These are phyloP conservation scores for Alnus rubra DNA, from an alignment of 306 rosid genomes.

Conservation along the genomic window DNA sequence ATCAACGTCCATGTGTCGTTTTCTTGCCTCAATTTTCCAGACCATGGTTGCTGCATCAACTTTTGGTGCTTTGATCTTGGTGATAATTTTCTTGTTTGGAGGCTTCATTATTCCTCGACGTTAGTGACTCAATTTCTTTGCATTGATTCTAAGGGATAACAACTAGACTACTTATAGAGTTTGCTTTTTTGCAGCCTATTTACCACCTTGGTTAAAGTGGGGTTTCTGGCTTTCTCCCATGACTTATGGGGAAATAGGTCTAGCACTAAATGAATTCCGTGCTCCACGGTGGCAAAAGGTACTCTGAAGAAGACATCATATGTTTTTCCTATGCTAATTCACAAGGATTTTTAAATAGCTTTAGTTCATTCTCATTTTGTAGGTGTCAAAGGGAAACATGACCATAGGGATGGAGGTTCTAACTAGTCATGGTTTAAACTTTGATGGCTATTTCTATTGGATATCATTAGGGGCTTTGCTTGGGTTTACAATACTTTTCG, in stretches of 20 bases:
- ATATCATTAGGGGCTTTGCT: slow-evolving; percentile 50
- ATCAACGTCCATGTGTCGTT: slow-evolving; percentile 63
- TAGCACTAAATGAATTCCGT: slow-evolving; percentile 56
- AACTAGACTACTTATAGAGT: slow-evolving; percentile 21
- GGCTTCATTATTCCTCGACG: slow-evolving; percentile 64
- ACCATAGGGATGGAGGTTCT: slow-evolving; percentile 48
- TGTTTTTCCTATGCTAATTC: slow-evolving; percentile 5
- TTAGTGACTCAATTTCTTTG: slow-evolving; percentile 22
- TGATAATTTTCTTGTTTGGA: slow-evolving; percentile 55
- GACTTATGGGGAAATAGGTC: slow-evolving; percentile 60
- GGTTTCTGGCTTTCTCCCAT: slow-evolving; percentile 66
- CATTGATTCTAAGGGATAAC: slow-evolving; percentile 5
- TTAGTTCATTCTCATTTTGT: slow-evolving; percentile 14
- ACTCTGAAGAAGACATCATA: slow-evolving; percentile 17
- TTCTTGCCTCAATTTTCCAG: slow-evolving; percentile 50
- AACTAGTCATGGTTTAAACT: slow-evolving; percentile 48
- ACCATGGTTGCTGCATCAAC: slow-evolving; percentile 57
- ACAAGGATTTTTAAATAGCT: slow-evolving; percentile 6
- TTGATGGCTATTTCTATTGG: slow-evolving; percentile 46
- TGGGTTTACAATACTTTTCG: slow-evolving; percentile 49
- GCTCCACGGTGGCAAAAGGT: slow-evolving; percentile 72
- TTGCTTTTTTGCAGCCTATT: slow-evolving; percentile 50
- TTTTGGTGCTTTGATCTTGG: slow-evolving; percentile 41
- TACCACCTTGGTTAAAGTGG: slow-evolving; percentile 62
- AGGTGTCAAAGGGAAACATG: slow-evolving; percentile 47